phyloP scores from a whole-genome alignment of 495 filamentous ascomycete genomes.

The Elaphomyces granulatus region DNA sequence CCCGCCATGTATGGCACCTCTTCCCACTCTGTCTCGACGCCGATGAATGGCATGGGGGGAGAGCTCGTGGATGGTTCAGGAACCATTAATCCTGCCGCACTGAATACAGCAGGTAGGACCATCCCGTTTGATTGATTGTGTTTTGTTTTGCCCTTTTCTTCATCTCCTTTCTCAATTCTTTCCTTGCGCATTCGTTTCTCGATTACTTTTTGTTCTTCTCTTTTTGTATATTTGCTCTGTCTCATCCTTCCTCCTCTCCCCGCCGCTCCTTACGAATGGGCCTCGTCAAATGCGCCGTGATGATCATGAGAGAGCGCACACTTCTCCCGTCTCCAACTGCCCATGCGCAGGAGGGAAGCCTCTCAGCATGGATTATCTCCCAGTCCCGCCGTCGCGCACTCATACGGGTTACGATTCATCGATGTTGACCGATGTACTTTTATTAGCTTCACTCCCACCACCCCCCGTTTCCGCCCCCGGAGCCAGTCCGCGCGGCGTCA shows the following conservation, averaged over 20 bases:
- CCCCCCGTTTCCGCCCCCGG: conserved; percentile 32
- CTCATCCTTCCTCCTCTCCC: conserved; percentile 18
- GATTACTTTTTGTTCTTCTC: conserved; percentile 1
- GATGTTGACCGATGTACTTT: conserved; percentile 23
- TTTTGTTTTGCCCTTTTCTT: conserved; percentile 2
- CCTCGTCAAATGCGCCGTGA: no score
- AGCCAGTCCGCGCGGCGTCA: conserved; percentile 59
- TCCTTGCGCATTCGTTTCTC: conserved; percentile 1
- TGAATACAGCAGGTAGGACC: conserved; percentile 48
- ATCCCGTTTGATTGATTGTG: conserved; percentile 11
- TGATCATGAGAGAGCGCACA: no score
- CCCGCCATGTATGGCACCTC: conserved; percentile 45
- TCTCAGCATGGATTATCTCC: neutral
- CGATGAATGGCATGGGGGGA: conserved; percentile 46
- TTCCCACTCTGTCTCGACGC: conserved; percentile 31
- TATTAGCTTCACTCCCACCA: conserved; percentile 31
- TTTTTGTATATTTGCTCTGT: conserved; percentile 4
- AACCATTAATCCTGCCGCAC: conserved; percentile 66
- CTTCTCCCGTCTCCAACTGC: no score
- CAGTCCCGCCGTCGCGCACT: neutral
- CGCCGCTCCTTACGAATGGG: no score
- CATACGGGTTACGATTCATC: neutral
- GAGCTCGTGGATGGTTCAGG: conserved; percentile 57
- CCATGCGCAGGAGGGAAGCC: neutral
- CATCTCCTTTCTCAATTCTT: conserved; percentile 2